These are phyloP conservation scores for Mycena galericulata DNA, from an alignment of 768 basidiomycete species.

Conservation along the genomic window DNA sequence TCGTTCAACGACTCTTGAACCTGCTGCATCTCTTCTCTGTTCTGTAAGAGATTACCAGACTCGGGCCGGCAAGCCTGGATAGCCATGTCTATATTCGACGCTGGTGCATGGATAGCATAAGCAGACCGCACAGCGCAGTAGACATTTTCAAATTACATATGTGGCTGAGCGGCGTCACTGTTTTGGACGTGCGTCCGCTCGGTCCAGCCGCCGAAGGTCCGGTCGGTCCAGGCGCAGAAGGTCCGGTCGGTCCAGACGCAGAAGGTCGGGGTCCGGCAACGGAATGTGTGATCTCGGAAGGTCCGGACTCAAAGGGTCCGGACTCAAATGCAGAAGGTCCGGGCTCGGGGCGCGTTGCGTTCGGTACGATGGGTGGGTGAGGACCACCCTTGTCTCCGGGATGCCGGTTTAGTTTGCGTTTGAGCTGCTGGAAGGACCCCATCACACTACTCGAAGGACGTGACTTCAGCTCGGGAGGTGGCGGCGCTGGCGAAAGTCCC, in stretches of 20 bases:
- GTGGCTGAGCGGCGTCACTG: slow-evolving; percentile 54
- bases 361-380: slow-evolving; percentile 25
- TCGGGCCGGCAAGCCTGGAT: slow-evolving; percentile 81
- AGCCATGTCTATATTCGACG: slow-evolving; percentile 77
- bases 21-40: slow-evolving; percentile 74
- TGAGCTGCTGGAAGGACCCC: slow-evolving; percentile 44
- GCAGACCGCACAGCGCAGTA: background rate
- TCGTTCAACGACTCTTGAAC: slow-evolving; percentile 84
- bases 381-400: slow-evolving; percentile 20
- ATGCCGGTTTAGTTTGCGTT: slow-evolving; percentile 42
- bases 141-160: slow-evolving; percentile 49
- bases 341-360: slow-evolving; percentile 24
- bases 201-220: slow-evolving; percentile 13
- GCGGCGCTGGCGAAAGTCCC: background rate
- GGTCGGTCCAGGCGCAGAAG: background rate
- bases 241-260: background rate
- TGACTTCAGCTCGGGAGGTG: slow-evolving; percentile 17
- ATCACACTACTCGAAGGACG: slow-evolving; percentile 25
- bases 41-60: slow-evolving; percentile 68
- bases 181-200: slow-evolving; percentile 17
- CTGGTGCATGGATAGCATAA: slow-evolving; percentile 41
- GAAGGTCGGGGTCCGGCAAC: too few relatives aligned
- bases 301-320: slow-evolving; percentile 6
- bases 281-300: background rate
- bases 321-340: too few relatives aligned